phyloP scores from a whole-genome alignment of 441 rosid genomes.

The Macaranga tanarius region DNA sequence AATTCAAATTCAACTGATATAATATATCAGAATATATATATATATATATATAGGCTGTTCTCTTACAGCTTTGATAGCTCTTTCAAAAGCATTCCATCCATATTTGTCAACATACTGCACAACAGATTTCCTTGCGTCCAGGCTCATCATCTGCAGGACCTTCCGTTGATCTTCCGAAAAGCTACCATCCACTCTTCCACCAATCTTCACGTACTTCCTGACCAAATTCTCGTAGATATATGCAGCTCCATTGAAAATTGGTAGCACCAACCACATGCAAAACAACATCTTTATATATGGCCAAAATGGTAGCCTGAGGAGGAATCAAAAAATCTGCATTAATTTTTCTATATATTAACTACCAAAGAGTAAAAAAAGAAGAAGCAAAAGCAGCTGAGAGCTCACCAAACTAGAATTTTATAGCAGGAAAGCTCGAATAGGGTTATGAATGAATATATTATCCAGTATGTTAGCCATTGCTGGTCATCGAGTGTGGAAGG shows the following conservation, averaged over 20 bases:
- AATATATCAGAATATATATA: too few species aligned
- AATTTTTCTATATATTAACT: too few species aligned
- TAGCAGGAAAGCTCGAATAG: slow-evolving; percentile 77
- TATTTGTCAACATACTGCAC: slow-evolving; percentile 58
- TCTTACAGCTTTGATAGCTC: slow-evolving; percentile 74
- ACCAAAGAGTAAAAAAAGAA: not conserved
- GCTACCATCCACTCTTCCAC: slow-evolving; percentile 37
- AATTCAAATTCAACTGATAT: too few species aligned
- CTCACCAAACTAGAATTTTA: slow-evolving; percentile 75
- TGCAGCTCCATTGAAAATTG: slow-evolving; percentile 92
- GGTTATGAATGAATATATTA: slow-evolving; percentile 74
- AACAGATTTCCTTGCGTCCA: slow-evolving; percentile 76
- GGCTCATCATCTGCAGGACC: slow-evolving; percentile 83
- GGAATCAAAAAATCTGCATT: not conserved
- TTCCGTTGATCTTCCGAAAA: slow-evolving; percentile 59
- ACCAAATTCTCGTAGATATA: slow-evolving; percentile 76
- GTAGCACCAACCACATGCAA: slow-evolving; percentile 90
- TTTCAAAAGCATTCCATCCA: slow-evolving; percentile 75
- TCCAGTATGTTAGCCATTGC: slow-evolving; percentile 97
- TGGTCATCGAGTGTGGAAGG: slow-evolving; percentile 78
- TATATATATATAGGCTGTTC: not conserved
- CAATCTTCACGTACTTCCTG: slow-evolving; percentile 65
- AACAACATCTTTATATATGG: slow-evolving; percentile 66
- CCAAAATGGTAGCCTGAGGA: slow-evolving; percentile 86
- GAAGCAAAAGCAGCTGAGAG: not conserved